Percentiles rank a stretch among this genome's conserved stretches.
These are phyloP conservation scores for Hypericum perforatum DNA, from an alignment of 345 rosid genomes.

Conservation along the genomic window DNA sequence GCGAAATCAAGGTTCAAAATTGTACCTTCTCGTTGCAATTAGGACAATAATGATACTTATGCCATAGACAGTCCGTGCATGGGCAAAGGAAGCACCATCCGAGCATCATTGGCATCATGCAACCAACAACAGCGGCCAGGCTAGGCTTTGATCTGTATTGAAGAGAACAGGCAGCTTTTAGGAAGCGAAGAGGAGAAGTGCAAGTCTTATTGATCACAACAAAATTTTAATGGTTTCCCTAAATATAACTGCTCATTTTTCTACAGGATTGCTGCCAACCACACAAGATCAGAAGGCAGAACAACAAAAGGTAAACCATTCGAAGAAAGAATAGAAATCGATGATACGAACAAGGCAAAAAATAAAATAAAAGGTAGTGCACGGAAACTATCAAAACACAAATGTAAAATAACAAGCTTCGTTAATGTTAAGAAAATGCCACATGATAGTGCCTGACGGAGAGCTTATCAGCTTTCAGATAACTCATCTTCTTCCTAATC, in stretches of 20 bases:
- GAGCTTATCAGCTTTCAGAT: too few relatives aligned
- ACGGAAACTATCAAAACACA: too few relatives aligned
- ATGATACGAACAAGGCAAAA: too few relatives aligned
- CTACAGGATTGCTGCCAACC: neutral
- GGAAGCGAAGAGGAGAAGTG: neutral
- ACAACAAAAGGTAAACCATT: too few relatives aligned
- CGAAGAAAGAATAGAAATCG: too few relatives aligned
- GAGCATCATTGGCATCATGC: constrained; percentile 91
- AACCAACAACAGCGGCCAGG: constrained; percentile 79
- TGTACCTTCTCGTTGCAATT: constrained; percentile 60
- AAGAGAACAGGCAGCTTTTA: neutral
- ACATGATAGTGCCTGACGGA: too few relatives aligned
- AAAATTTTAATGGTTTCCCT: neutral
- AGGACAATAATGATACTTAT: constrained; percentile 88
- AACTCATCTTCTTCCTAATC: too few relatives aligned
- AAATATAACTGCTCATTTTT: neutral
- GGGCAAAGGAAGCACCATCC: constrained; percentile 90
- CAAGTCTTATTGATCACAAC: neutral
- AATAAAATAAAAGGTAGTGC: too few relatives aligned
- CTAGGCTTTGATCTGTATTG: constrained; percentile 75
- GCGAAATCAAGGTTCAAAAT: neutral
- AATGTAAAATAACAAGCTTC: too few relatives aligned
- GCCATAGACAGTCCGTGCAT: constrained; percentile 97
- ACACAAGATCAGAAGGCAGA: too few relatives aligned
- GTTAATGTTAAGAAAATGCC: too few relatives aligned